Evolutionary conservation across 2,329 filamentous ascomycete species (phyloP).

Genomic region (Epichloe elymi): DNA sequence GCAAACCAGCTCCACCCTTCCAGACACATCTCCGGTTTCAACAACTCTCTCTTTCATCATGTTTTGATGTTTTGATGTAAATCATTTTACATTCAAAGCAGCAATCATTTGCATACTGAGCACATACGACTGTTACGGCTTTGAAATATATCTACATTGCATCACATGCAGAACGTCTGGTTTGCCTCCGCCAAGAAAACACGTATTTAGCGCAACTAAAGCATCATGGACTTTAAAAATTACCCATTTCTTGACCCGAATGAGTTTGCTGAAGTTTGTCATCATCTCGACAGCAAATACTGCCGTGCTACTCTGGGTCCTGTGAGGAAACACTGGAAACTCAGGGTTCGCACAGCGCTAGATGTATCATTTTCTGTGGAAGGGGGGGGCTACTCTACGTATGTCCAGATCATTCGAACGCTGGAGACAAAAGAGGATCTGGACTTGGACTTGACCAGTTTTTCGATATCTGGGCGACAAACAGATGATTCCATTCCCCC

Average conservation of each 20-base stretch:
- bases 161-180: no score
- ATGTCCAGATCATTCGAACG: constrained; percentile 42
- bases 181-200: no score
- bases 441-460: constrained; percentile 29
- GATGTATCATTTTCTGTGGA: constrained; percentile 29
- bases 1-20: background rate
- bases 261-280: constrained; percentile 54
- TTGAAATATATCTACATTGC: no score
- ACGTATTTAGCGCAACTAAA: no score
- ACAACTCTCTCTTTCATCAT: background rate
- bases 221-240: constrained; percentile 29
- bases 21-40: background rate
- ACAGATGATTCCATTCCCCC: constrained; percentile 12
- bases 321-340: constrained; percentile 39
- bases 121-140: no score
- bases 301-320: constrained; percentile 43
- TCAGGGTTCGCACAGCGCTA: constrained; percentile 38
- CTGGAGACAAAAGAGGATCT: constrained; percentile 35
- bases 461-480: constrained; percentile 27
- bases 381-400: constrained; percentile 33
- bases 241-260: constrained; percentile 49
- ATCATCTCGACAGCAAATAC: constrained; percentile 46
- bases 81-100: no score
- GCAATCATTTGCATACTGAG: no score
- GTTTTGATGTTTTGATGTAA: no score